Percentiles rank a stretch among this genome's conserved stretches.
Evolutionary conservation across 345 rosid genomes (phyloP).

Genomic region (Bruguiera parviflora): DNA sequence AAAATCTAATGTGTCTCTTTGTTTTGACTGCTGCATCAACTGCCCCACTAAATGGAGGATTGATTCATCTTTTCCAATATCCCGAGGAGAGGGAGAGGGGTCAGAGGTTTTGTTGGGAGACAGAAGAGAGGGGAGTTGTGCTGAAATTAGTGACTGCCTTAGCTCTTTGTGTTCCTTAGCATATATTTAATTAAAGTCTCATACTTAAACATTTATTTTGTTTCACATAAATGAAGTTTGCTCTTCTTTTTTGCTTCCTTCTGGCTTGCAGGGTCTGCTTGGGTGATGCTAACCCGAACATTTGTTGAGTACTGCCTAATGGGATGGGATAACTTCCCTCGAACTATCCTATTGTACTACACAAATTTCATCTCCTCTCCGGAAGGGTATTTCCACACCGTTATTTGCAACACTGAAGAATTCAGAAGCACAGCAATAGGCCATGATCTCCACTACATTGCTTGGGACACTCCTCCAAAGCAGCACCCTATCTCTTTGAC

Average conservation of each 20-base stretch:
- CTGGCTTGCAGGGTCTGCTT: conserved; percentile 67
- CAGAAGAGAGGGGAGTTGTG: too few relatives aligned
- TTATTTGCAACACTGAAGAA: conserved; percentile 67
- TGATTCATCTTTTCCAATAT: too few relatives aligned
- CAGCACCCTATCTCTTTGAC: conserved; percentile 76
- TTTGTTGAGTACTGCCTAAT: conserved; percentile 81
- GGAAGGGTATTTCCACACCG: conserved; percentile 96
- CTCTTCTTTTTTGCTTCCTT: conserved; percentile 4
- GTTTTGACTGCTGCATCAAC: too few relatives aligned
- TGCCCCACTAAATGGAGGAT: too few relatives aligned
- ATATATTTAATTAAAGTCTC: too few relatives aligned
- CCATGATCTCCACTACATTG: conserved; percentile 91
- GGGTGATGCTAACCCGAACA: conserved; percentile 68
- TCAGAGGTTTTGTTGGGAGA: too few relatives aligned
- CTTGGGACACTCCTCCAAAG: conserved; percentile 95
- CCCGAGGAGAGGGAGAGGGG: too few relatives aligned
- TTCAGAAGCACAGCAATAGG: conserved; percentile 59
- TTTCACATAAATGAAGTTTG: not conserved
- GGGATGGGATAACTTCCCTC: conserved; percentile 89
- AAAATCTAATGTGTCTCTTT: too few relatives aligned
- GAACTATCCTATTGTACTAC: conserved; percentile 80
- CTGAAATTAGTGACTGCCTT: too few relatives aligned
- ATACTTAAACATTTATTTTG: too few relatives aligned
- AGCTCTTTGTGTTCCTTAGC: too few relatives aligned
- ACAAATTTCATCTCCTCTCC: conserved; percentile 85